Base-by-base conservation (phyloP, 2,329 filamentous ascomycete species). In the Dactylonectria estremocensis region DNA sequence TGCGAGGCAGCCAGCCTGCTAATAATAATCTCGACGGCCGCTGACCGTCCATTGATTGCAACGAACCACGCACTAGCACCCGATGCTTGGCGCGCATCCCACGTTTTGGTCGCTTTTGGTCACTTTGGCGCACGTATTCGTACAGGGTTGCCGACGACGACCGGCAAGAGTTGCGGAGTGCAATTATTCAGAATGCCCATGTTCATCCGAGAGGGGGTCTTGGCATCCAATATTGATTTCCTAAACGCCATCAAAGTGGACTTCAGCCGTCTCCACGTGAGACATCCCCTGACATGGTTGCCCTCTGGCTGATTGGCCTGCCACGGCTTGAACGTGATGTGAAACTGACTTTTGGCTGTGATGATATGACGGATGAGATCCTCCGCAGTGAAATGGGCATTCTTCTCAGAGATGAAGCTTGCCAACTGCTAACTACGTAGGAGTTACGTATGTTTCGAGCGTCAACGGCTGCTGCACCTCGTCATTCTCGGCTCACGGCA, bases 201-300 rank as follows among this genome's bases (percentile, higher is more conserved):
- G 48, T 54, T 58, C 37, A 46, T 46, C 57, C 56, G 57, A 50
- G 16, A 40, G 31, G 45, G n/a, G n/a, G 55, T 45, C 62, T 65
- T 65, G 62, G 62, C 62, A 43, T 49, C 37, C 50, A 43, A 54
- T 56, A 3, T 20, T 64, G 46, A 50, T 64, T 62, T 52, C 54
- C 37, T 22, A 37, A 33, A 16, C 54, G 43, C 60, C 43, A 49
- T 48, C 45, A 28, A 48, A 54, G 35, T 46, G 64, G 57, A 53
- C 46, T 68, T 43, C 56, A 14, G 31, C 28, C 5, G 31, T 49
- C 45, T 60, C 63, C 63, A 67, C 67, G 58, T 62, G 63, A 68
- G 59, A 37, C 69, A 28, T 68, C 57, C 68, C 62, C 66, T 71
- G 68, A 53, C 71, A 74, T 68, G 72, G 72, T 64, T 74, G 61